Evolutionary conservation across 139 green algal genomes (phyloP).

Genomic region (Chlorella ohadii): DNA sequence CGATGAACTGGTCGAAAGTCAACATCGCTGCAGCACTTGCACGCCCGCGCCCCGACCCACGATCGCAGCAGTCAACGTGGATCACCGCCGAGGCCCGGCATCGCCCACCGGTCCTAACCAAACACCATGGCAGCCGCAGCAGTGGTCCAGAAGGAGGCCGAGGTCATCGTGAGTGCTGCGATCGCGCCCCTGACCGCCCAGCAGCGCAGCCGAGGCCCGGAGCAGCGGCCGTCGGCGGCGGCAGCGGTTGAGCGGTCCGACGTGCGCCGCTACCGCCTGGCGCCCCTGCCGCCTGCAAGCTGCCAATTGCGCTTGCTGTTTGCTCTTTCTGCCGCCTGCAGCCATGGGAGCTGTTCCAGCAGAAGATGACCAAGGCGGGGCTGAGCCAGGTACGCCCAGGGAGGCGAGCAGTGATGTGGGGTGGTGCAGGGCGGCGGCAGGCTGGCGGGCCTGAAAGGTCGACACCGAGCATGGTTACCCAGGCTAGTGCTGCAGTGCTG

Average conservation of each 20-base stretch:
- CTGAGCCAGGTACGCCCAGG: slow-evolving; percentile 51
- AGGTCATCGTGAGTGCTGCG: slow-evolving; percentile 29
- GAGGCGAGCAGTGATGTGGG: too few relatives aligned
- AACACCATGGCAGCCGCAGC: too few relatives aligned
- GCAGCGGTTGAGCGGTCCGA: background rate
- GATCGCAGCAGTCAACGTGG: too few relatives aligned
- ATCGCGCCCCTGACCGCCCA: background rate
- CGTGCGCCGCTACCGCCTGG: background rate
- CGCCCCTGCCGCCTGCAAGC: background rate
- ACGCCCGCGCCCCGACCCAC: too few relatives aligned
- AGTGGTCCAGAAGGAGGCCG: background rate
- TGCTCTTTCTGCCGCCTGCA: background rate
- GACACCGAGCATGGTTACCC: too few relatives aligned
- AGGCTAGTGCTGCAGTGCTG: too few relatives aligned
- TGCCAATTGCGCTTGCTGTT: background rate
- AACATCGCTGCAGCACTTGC: too few relatives aligned
- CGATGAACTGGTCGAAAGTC: too few relatives aligned
- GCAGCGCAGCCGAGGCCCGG: background rate
- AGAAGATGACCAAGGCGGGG: slow-evolving; percentile 78
- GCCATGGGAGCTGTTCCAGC: slow-evolving; percentile 57
- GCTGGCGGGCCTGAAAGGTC: too few relatives aligned
- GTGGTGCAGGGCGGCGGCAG: too few relatives aligned
- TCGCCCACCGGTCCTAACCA: too few relatives aligned
- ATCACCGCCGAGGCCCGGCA: too few relatives aligned
- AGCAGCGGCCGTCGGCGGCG: background rate